Conservation (phyloP, 371 early-diverging fungal genomes). For the Mortierella sp. region DNA sequence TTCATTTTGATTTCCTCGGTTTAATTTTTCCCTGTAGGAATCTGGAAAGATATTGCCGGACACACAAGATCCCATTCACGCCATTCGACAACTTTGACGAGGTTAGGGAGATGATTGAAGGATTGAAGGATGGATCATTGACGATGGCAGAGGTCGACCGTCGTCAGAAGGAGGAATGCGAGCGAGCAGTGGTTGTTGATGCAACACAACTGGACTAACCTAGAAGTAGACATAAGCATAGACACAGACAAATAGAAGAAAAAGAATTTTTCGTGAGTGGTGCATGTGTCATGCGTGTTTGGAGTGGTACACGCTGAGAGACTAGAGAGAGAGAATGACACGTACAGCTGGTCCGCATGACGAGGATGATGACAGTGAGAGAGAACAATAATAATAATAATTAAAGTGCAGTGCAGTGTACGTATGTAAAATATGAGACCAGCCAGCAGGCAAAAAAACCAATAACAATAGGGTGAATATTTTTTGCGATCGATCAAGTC, state of each 20-base stretch:
- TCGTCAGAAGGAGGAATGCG: conserved; percentile 38
- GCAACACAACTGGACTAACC: neutral
- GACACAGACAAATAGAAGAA: no score
- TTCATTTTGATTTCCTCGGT: neutral
- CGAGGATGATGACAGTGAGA: no score
- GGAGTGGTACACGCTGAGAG: no score
- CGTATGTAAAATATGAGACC: conserved; percentile 1
- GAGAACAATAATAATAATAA: no score
- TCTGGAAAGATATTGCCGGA: conserved; percentile 67
- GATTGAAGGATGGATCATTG: conserved; percentile 33
- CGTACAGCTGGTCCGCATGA: neutral
- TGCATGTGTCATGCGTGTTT: no score
- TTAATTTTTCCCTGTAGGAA: conserved; percentile 37
- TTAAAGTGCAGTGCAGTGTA: neutral
- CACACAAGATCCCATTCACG: conserved; percentile 43
- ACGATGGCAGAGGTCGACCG: conserved; percentile 27
- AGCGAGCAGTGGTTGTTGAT: conserved; percentile 7
- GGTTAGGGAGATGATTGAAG: conserved; percentile 32
- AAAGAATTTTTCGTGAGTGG: no score
- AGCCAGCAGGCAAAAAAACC: no score
- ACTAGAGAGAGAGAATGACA: neutral
- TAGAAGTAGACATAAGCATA: neutral
- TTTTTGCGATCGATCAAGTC: neutral
- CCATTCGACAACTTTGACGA: conserved; percentile 56
- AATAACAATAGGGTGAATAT: neutral